A percentile compares a stretch with the other conserved stretches of the same genome.
These are phyloP conservation scores for Mycena venus DNA, from an alignment of 768 basidiomycete genomes.

Conservation along the genomic window DNA sequence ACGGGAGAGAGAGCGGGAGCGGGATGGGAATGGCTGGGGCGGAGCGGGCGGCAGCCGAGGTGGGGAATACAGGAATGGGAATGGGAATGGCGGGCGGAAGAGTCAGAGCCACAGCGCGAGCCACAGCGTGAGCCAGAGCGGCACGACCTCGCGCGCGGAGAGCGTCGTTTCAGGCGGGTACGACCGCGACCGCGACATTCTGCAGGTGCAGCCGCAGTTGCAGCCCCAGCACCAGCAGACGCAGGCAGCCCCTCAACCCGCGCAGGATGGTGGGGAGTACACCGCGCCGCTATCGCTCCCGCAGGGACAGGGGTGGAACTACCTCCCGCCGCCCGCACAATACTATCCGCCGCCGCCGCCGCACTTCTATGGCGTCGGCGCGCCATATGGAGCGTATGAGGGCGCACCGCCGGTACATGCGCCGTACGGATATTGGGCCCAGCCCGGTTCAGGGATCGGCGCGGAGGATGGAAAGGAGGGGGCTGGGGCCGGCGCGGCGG, in stretches of 20 bases:
- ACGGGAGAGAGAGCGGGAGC: not conserved
- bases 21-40: not conserved
- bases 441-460: too few species aligned
- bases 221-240: not conserved
- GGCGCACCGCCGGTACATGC: not conserved
- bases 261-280: not conserved
- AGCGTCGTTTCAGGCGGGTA: constrained; percentile 8
- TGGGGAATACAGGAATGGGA: constrained; percentile 2
- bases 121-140: constrained; percentile 14
- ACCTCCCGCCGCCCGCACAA: not conserved
- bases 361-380: constrained; percentile 4
- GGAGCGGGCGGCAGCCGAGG: not conserved
- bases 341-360: constrained; percentile 5
- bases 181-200: not conserved
- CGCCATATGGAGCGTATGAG: not conserved
- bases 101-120: constrained; percentile 5
- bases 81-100: not conserved
- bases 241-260: not conserved
- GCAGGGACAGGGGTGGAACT: not conserved
- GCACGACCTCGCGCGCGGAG: constrained; percentile 24
- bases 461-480: too few species aligned
- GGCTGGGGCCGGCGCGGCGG: not conserved
- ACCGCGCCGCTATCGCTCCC: not conserved
- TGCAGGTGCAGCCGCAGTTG: not conserved
- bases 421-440: not conserved